These are phyloP conservation scores for Septoria linicola DNA, from an alignment of 2,329 filamentous ascomycete species.

Conservation along the genomic window DNA sequence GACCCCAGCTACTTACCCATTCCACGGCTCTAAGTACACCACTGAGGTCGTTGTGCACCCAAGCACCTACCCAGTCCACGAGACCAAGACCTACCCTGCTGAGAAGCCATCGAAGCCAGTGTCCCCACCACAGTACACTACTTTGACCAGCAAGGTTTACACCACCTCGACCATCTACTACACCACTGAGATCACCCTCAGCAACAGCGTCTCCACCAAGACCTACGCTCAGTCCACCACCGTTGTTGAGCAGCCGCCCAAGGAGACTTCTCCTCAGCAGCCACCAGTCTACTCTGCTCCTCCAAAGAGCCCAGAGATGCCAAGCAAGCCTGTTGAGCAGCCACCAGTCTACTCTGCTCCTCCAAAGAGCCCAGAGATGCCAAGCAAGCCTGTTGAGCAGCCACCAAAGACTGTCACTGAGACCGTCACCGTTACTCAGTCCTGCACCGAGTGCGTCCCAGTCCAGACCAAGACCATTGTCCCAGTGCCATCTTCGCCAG, in stretches of 20 bases:
- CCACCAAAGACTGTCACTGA: conserved; percentile 10
- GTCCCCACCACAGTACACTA: conserved; percentile 11
- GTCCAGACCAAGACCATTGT: conserved; percentile 8
- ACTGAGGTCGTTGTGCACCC: too few species aligned
- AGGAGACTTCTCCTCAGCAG: conserved; percentile 1
- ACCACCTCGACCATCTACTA: conserved; percentile 27
- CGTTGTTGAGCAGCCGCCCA: conserved; percentile 9
- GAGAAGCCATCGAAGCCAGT: conserved; percentile 3
- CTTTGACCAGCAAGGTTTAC: conserved; percentile 16
- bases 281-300: background rate
- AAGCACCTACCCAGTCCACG: too few species aligned
- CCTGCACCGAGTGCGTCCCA: conserved; percentile 10
- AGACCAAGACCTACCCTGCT: background rate
- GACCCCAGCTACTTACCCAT: conserved; percentile 1
- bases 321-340: background rate
- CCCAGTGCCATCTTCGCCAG: conserved; percentile 7
- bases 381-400: background rate
- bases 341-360: background rate
- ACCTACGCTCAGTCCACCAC: conserved; percentile 17
- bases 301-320: background rate
- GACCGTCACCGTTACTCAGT: conserved; percentile 6
- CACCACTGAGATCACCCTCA: conserved; percentile 39
- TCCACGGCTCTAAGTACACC: background rate
- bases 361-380: background rate
- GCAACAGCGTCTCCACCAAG: conserved; percentile 22